Conservation (phyloP, 805 yeast species). For the Suhomyces emberorum region DNA sequence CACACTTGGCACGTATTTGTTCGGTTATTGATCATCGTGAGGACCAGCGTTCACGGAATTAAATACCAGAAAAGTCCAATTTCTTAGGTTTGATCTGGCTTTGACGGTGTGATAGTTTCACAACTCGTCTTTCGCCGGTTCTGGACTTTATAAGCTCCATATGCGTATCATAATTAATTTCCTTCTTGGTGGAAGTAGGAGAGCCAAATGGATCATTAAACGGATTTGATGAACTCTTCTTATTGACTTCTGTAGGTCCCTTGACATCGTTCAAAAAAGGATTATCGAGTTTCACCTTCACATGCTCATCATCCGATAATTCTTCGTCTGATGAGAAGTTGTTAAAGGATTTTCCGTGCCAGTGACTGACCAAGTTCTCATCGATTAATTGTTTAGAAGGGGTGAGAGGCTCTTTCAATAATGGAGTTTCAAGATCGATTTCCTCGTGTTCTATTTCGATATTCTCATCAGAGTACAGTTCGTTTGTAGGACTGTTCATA, state of each 20-base stretch:
- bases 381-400: slow-evolving; percentile 31
- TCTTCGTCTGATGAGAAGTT: slow-evolving; percentile 31
- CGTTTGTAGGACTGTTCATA: slow-evolving; percentile 12
- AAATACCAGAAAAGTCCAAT: slow-evolving; percentile 23
- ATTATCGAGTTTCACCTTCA: slow-evolving; percentile 2
- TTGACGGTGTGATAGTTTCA: slow-evolving; percentile 32
- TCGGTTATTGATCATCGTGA: too few relatives aligned
- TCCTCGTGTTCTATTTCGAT: slow-evolving; percentile 26
- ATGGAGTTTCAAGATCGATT: neutral
- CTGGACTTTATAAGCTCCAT: slow-evolving; percentile 29
- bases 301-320: neutral
- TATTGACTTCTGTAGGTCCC: neutral
- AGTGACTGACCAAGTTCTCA: slow-evolving; percentile 29
- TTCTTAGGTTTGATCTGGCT: slow-evolving; percentile 36
- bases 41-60: neutral
- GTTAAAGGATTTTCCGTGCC: slow-evolving; percentile 36
- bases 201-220: slow-evolving; percentile 9
- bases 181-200: slow-evolving; percentile 4
- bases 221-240: neutral
- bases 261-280: neutral
- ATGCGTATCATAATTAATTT: slow-evolving; percentile 18
- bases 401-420: slow-evolving; percentile 19
- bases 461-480: slow-evolving; percentile 19
- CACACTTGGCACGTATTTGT: too few relatives aligned
- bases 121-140: slow-evolving; percentile 35